Base-by-base conservation (phyloP, 2,329 filamentous ascomycete genomes). In the Paecilomyces sp. region DNA sequence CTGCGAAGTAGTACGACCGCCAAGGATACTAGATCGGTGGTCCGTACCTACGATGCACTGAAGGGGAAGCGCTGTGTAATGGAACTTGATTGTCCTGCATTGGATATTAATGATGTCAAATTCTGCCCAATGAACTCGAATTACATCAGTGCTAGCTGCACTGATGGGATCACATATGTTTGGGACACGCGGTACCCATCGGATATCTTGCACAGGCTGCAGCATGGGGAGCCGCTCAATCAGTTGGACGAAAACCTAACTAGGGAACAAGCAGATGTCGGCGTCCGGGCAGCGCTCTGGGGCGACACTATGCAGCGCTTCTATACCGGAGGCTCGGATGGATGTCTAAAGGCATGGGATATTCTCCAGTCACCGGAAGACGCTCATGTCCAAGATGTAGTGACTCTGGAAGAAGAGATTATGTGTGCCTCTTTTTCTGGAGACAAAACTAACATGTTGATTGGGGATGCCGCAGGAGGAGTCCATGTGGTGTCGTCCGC, bases 311-410 rank as follows among this genome's bases (percentile, higher is more conserved):
- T 78, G 18, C 77, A 78, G 6, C 75, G 82, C 1, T 75, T 87
- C 8, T 86, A 83, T 67, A 85, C 81, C 25, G 85, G 84, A 15
- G 82, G 81, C 5, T 86, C 84, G 3, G 85, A 88, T 66, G 85
- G 85, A 2, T 72, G 82, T 0, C 72, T 88, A 47, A 86, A 85
- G 61, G 74, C 76, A 2, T 88, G 85, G 85, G 79, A 87, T 66
- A 80, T 85, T 2, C 78, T 80, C 53, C 76, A 77, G 9, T 75
- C 82, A 1, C 68, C 77, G 0, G 76, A 82, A 53, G 79, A 86
- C 68, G 77, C 77, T 0, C 77, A 81, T 34, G 70, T 85, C 24
- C 73, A 77, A n/a, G 79, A 87, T 60, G 69, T 83, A 1, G 75
- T 77, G 1, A 74, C 70, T 0, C 71, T 83, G 9, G 66, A 78